Evolutionary conservation across 345 rosid species (phyloP).

Genomic region (Microcos paniculata): DNA sequence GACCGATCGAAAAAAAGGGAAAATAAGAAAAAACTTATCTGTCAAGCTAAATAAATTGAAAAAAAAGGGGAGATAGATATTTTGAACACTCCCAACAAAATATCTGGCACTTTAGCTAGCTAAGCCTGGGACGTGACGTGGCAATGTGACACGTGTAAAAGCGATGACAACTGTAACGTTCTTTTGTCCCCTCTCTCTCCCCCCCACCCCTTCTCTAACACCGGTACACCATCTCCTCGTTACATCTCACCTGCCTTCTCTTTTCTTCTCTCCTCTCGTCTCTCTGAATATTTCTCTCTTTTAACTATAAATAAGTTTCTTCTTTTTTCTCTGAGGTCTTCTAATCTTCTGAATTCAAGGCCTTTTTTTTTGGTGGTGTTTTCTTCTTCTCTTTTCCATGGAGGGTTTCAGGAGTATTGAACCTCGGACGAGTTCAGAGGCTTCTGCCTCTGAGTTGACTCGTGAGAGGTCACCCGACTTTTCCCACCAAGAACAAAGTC

Average conservation of each 20-base stretch:
- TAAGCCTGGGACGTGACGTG: slow-evolving; percentile 45
- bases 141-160: slow-evolving; percentile 64
- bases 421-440: slow-evolving; percentile 28
- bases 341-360: slow-evolving; percentile 4
- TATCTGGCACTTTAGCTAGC: slow-evolving; percentile 33
- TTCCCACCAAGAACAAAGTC: slow-evolving; percentile 26
- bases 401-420: slow-evolving; percentile 32
- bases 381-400: slow-evolving; percentile 29
- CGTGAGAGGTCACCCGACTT: slow-evolving; percentile 24
- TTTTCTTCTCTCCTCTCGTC: no score
- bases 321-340: background rate
- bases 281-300: background rate
- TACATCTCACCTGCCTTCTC: background rate
- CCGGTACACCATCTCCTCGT: background rate
- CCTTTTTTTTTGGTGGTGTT: background rate
- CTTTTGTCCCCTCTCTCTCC: slow-evolving; percentile 29
- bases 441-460: slow-evolving; percentile 30
- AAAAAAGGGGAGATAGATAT: slow-evolving; percentile 33
- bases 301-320: no score
- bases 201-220: slow-evolving; percentile 1
- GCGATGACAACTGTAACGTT: slow-evolving; percentile 55
- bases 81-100: slow-evolving; percentile 30
- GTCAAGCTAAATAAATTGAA: background rate
- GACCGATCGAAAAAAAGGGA: background rate
- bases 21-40: background rate